phyloP scores from a whole-genome alignment of 2,329 filamentous ascomycete genomes.

The Dendrostoma leiphaemia region DNA sequence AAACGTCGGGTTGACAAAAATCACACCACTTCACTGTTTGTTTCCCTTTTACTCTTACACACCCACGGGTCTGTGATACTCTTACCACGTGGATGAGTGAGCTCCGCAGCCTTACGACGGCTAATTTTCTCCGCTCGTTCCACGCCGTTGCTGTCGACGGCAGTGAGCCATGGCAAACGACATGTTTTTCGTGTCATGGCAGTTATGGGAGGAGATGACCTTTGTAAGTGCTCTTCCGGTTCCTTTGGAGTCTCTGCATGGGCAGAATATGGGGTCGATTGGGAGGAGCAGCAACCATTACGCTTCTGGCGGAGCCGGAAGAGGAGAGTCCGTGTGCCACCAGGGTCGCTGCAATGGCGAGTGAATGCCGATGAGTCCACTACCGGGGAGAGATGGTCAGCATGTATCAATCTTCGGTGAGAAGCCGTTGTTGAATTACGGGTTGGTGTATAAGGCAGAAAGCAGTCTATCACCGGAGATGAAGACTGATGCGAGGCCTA shows the following conservation, averaged over 20 bases:
- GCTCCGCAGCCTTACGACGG: neutral
- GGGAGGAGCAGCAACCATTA: neutral
- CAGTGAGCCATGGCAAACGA: constrained; percentile 32
- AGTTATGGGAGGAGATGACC: constrained; percentile 85
- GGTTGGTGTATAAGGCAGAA: too few relatives aligned
- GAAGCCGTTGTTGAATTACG: too few relatives aligned
- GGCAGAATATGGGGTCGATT: neutral
- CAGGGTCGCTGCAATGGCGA: neutral
- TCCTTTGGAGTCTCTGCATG: constrained; percentile 4
- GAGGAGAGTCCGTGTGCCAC: neutral
- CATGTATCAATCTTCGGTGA: too few relatives aligned
- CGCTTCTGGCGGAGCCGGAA: neutral
- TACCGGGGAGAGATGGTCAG: too few relatives aligned
- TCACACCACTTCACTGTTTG: too few relatives aligned
- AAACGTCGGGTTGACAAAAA: too few relatives aligned
- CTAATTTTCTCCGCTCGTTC: neutral
- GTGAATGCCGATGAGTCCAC: too few relatives aligned
- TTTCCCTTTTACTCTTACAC: neutral
- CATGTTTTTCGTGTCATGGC: constrained; percentile 68
- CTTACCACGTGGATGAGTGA: neutral
- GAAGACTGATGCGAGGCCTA: too few relatives aligned
- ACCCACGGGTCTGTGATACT: neutral
- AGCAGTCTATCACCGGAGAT: too few relatives aligned
- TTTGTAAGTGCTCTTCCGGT: constrained; percentile 61
- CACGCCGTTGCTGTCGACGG: neutral